phyloP scores from a whole-genome alignment of 768 basidiomycete species.

The Naganishia vaughanmartiniae region DNA sequence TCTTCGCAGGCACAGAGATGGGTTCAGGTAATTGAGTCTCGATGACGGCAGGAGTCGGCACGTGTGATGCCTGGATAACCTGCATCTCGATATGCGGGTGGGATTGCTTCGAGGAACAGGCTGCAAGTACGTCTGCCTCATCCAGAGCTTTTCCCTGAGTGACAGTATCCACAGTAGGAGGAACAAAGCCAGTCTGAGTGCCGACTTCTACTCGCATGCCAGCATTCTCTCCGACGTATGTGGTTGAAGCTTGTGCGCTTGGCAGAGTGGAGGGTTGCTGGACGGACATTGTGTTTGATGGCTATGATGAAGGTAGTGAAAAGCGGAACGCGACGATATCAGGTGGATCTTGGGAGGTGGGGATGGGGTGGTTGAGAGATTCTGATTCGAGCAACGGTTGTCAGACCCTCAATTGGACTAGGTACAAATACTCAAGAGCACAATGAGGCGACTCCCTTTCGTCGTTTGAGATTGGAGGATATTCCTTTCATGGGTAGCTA shows the following conservation, averaged over 20 bases:
- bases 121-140: not conserved
- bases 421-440: not conserved
- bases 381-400: too few relatives aligned
- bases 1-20: not conserved
- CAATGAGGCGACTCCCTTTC: not conserved
- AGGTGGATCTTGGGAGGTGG: too few relatives aligned
- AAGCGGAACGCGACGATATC: not conserved
- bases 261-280: not conserved
- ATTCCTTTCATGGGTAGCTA: not conserved
- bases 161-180: not conserved
- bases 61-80: not conserved
- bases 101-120: not conserved
- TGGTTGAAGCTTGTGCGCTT: not conserved
- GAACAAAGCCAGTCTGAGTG: not conserved
- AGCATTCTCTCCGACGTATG: not conserved
- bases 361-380: too few relatives aligned
- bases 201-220: not conserved
- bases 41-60: not conserved
- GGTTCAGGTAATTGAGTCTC: not conserved
- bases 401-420: too few relatives aligned
- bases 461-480: not conserved
- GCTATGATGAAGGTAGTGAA: not conserved
- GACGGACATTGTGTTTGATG: not conserved
- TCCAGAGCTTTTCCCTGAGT: not conserved
- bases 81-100: not conserved